These are phyloP conservation scores for Anthoceros angustus DNA, from an alignment of 225 moss, liverwort and hornwort species.

Conservation along the genomic window DNA sequence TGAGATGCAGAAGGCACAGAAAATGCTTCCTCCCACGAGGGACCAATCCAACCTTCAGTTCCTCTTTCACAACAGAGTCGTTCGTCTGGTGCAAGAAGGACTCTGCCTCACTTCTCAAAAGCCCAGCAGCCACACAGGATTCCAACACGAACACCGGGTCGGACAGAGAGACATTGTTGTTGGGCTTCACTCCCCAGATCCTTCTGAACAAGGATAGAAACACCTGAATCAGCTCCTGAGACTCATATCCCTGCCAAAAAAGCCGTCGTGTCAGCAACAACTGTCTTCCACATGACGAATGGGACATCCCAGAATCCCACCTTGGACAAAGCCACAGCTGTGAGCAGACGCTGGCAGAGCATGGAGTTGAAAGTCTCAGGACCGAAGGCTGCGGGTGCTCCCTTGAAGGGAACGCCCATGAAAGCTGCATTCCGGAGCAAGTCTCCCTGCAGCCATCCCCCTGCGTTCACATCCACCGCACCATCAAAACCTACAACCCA, in stretches of 20 bases:
- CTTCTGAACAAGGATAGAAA: slow-evolving; percentile 30
- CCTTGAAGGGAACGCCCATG: slow-evolving; percentile 39
- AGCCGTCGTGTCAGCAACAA: background rate
- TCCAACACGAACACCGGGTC: slow-evolving; percentile 24
- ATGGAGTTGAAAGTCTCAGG: slow-evolving; percentile 23
- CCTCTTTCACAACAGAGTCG: slow-evolving; percentile 20
- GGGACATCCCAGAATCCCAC: slow-evolving; percentile 9
- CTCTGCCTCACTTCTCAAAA: slow-evolving; percentile 22
- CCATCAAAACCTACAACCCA: background rate
- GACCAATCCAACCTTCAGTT: slow-evolving; percentile 29
- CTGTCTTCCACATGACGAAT: background rate
- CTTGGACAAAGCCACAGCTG: slow-evolving; percentile 64
- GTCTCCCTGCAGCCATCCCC: slow-evolving; percentile 31
- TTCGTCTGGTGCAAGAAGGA: slow-evolving; percentile 15
- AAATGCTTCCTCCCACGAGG: background rate
- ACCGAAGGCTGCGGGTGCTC: slow-evolving; percentile 32
- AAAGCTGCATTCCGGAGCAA: slow-evolving; percentile 25
- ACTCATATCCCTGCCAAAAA: slow-evolving; percentile 39
- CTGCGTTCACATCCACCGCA: slow-evolving; percentile 15
- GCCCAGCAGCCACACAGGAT: slow-evolving; percentile 34
- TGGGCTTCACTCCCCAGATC: slow-evolving; percentile 27
- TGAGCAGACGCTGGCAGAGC: slow-evolving; percentile 35
- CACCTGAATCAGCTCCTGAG: slow-evolving; percentile 31
- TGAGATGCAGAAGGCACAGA: background rate
- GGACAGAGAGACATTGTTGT: slow-evolving; percentile 17